Evolutionary conservation across 2,329 filamentous ascomycete genomes (phyloP).

Genomic region (Pyrenochaeta sp.): DNA sequence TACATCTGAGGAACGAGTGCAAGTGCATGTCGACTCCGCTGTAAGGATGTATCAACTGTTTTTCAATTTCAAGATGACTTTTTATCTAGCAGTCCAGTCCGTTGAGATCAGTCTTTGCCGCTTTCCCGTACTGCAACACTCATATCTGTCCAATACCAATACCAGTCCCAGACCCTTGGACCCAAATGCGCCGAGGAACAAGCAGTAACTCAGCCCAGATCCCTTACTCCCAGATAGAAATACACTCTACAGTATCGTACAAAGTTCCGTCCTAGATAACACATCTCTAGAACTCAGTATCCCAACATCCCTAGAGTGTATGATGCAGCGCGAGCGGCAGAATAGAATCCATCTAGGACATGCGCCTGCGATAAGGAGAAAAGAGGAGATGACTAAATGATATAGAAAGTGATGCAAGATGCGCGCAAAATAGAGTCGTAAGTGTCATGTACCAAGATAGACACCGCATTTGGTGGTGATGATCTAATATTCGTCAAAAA

Average conservation of each 20-base stretch:
- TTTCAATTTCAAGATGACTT: slow-evolving; percentile 41
- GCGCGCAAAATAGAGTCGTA: slow-evolving; percentile 42
- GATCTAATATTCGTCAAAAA: slow-evolving; percentile 76
- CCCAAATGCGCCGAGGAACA: slow-evolving; percentile 35
- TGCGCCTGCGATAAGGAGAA: slow-evolving; percentile 25
- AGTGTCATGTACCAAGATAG: slow-evolving; percentile 32
- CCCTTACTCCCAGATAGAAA: slow-evolving; percentile 27
- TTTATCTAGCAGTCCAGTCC: slow-evolving; percentile 31
- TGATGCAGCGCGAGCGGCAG: slow-evolving; percentile 43
- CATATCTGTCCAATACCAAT: neutral
- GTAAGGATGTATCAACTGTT: slow-evolving; percentile 33
- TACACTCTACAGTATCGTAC: slow-evolving; percentile 41
- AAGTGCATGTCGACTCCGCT: neutral
- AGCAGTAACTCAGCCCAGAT: slow-evolving; percentile 36
- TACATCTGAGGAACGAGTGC: slow-evolving; percentile 1
- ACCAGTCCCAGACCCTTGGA: slow-evolving; percentile 11
- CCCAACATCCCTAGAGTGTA: slow-evolving; percentile 33
- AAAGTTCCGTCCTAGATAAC: slow-evolving; percentile 37
- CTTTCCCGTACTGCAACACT: slow-evolving; percentile 11
- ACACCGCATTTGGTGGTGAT: slow-evolving; percentile 10
- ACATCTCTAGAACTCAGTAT: slow-evolving; percentile 40
- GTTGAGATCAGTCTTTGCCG: slow-evolving; percentile 16
- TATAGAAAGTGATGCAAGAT: slow-evolving; percentile 34
- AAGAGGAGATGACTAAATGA: slow-evolving; percentile 24
- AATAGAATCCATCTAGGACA: slow-evolving; percentile 41